Evolutionary conservation across 306 rosid genomes (phyloP), one percentile per base, ranked within the genome.

Genomic region (Coriaria nepalensis): DNA sequence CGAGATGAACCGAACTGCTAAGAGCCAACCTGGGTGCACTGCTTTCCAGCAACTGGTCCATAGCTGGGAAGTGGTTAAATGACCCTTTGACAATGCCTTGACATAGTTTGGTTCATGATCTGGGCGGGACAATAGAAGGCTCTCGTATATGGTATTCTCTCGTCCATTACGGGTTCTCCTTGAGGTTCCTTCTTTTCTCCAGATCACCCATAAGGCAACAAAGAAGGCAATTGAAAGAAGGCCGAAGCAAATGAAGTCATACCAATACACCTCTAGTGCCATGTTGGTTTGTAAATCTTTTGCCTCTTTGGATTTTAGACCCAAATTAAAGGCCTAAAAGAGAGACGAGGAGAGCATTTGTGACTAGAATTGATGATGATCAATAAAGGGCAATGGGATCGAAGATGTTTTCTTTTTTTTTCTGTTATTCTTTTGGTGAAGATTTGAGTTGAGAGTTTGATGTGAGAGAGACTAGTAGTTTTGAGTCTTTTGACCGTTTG

Each of bases 41-140:
- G 75, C 86, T 34, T 56, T 57, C 90, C 90, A 83, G 52, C 90
- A 83, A 35, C 78, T 74, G 13, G 71, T 71, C 94, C 94, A 83
- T 6, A 74, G 47, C 43, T 79, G 85, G 35, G 65, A 61, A 41
- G 57, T 45, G 43, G 61, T 69, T 0, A 76, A 47, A 10, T 69
- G 75, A 15, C 70, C 77, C 32, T 42, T 60, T 9, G 72, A 77
- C 57, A 77, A 15, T 14, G 64, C 74, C 40, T 49, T 61, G 12
- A 52, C 75, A 8, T 40, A 50, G 6, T 67, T 76, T 20, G 29
- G 29, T 15, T 63, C 68, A 13, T 13, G 4, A 39, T 68, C 75
- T 0, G 76, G 73, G 11, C 63, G 60, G 55, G 67, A 57, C 56
- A 66, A 48, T 8, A 77, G 63, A 11, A 79, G 82, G 52, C 64